Evolutionary conservation across 2,329 filamentous ascomycete species (phyloP).

Genomic region (Seiridium unicorne): DNA sequence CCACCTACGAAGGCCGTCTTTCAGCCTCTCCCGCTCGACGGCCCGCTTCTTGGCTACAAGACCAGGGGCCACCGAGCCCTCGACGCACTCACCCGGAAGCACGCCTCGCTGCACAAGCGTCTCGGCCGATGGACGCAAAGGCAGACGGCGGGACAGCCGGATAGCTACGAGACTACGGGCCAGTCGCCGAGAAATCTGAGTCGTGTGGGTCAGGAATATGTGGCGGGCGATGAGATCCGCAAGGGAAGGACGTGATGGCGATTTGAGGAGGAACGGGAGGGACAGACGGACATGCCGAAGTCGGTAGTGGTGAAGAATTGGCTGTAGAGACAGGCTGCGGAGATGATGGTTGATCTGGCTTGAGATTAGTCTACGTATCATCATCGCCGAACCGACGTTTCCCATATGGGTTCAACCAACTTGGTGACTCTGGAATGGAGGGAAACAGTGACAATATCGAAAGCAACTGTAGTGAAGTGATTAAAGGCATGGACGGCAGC

Average conservation of each 20-base stretch:
- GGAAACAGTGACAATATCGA: neutral
- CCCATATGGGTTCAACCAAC: too few relatives aligned
- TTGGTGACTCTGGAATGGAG: too few relatives aligned
- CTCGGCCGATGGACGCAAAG: slow-evolving; percentile 57
- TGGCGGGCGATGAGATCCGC: slow-evolving; percentile 60
- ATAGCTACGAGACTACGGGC: slow-evolving; percentile 65
- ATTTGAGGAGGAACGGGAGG: slow-evolving; percentile 55
- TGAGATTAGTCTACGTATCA: neutral
- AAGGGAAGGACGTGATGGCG: slow-evolving; percentile 57
- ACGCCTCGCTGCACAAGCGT: slow-evolving; percentile 63
- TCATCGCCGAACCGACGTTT: too few relatives aligned
- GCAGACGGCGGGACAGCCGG: slow-evolving; percentile 60
- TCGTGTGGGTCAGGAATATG: slow-evolving; percentile 67
- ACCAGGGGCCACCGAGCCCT: slow-evolving; percentile 51
- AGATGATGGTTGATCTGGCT: slow-evolving; percentile 60
- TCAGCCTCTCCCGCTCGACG: slow-evolving; percentile 66
- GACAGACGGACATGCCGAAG: slow-evolving; percentile 54
- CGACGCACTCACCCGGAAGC: slow-evolving; percentile 61
- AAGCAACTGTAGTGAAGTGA: neutral
- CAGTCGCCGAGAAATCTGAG: slow-evolving; percentile 62
- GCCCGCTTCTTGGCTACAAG: slow-evolving; percentile 61
- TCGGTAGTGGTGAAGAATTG: slow-evolving; percentile 63
- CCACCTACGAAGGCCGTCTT: slow-evolving; percentile 65
- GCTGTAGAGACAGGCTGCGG: slow-evolving; percentile 59
- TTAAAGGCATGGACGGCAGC: neutral